These are phyloP conservation scores for Fusarium clavum DNA, from an alignment of 2,329 filamentous ascomycete genomes.

Conservation along the genomic window DNA sequence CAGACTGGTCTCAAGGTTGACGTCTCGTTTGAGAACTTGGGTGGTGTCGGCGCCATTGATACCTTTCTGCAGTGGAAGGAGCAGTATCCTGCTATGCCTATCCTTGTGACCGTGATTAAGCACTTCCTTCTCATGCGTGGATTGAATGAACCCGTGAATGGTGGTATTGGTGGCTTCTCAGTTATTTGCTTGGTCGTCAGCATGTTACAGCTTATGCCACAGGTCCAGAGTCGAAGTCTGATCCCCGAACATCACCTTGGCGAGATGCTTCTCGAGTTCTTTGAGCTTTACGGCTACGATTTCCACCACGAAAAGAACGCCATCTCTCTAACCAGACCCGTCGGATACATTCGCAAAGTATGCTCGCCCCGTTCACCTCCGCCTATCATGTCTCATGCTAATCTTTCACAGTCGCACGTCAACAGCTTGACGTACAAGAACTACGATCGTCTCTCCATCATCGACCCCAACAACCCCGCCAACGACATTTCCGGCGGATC, in stretches of 20 bases:
- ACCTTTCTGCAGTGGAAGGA: constrained; percentile 86
- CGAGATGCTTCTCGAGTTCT: constrained; percentile 85
- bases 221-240: constrained; percentile 71
- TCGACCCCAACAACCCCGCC: constrained; percentile 85
- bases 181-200: constrained; percentile 94
- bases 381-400: background rate
- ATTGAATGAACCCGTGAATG: constrained; percentile 90
- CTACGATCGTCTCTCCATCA: constrained; percentile 79
- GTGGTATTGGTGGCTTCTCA: constrained; percentile 92
- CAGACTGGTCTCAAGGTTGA: constrained; percentile 86
- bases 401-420: constrained; percentile 55
- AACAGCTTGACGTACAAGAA: constrained; percentile 67
- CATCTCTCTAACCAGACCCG: constrained; percentile 79
- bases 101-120: constrained; percentile 88
- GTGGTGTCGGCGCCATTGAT: constrained; percentile 80
- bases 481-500: constrained; percentile 96
- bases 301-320: constrained; percentile 78
- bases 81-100: constrained; percentile 85
- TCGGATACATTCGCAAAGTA: constrained; percentile 80
- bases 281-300: constrained; percentile 87
- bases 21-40: constrained; percentile 92
- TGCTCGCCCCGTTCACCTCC: constrained; percentile 34
- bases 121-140: constrained; percentile 91
- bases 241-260: constrained; percentile 76
- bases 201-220: constrained; percentile 83